Evolutionary conservation across 495 filamentous ascomycete species (phyloP).

Genomic region (Xylaria cubensis): DNA sequence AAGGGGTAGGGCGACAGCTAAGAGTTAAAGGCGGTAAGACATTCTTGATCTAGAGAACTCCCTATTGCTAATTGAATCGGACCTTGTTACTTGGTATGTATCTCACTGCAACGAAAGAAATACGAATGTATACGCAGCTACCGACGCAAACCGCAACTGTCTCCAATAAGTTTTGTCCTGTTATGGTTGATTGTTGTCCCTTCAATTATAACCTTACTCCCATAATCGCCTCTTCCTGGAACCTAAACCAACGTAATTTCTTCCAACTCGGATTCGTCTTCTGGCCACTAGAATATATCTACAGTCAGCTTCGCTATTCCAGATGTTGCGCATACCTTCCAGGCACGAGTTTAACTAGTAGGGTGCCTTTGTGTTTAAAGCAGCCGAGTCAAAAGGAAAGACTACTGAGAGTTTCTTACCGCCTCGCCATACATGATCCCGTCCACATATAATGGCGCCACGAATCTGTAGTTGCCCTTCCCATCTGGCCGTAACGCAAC

Average conservation of each 20-base stretch:
- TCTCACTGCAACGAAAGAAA: too few relatives aligned
- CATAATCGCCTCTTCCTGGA: neutral
- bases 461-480: neutral
- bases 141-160: too few relatives aligned
- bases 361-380: neutral
- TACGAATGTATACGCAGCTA: too few relatives aligned
- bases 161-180: too few relatives aligned
- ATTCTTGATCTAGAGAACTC: too few relatives aligned
- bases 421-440: slow-evolving; percentile 4
- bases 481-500: slow-evolving; percentile 8
- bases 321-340: neutral
- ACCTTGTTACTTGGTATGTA: too few relatives aligned
- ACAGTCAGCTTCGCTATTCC: neutral
- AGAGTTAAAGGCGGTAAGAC: too few relatives aligned
- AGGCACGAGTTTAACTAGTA: neutral
- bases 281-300: neutral
- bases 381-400: neutral
- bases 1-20: too few relatives aligned
- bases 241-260: neutral
- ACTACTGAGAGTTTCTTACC: neutral
- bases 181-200: too few relatives aligned
- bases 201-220: too few relatives aligned
- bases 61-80: too few relatives aligned
- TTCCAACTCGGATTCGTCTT: neutral
- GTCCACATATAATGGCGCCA: slow-evolving; percentile 6